Base-by-base conservation (phyloP, 139 green algal genomes). In the Tetradesmus lagerheimii region DNA sequence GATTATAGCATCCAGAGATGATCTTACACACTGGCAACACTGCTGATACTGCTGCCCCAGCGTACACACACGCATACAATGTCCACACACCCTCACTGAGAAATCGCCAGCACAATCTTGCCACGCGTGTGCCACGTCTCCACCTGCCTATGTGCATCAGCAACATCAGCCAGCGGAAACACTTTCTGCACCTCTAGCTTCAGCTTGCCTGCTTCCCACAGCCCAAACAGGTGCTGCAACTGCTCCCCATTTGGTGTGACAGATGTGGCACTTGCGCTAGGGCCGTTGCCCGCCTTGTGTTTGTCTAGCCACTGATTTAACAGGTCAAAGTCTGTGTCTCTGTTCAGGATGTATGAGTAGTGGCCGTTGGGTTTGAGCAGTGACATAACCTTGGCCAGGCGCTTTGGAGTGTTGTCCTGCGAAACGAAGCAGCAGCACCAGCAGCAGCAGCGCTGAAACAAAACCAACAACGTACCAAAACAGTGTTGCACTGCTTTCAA, bases 71-170 rank as follows among this genome's bases (percentile, higher is more conserved):
- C 57, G 45, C 57, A 71, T 23, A 71, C 23, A 3, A 25, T 25
- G 53, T 29, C 57, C 23, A 31, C 23, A 71, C 3, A n/a, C 20
- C 23, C 12, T 71, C 8, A 71, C 57, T 71, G 57, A 9, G 66
- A 41, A 39, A 89, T 82, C 5, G 37, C 37, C 38, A 89, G 66
- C 37, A 89, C 41, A 25, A 89, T 27, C 35, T 89, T 89, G 37
- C 84, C 84, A 16, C 84, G n/a, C 4, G 84, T 89, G 74, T 66
- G 74, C 43, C 84, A 50, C 35, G 84, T 89, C 66, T 81, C 84
- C 37, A 89, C 84, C 64, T 83, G 84, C 53, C 25, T 80, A 23
- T 89, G 84, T 34, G 84, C 84, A 41, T 64, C 84, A 50, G 84
- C 38, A 14, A 47, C 84, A 1, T 89, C 37, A 45, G 45, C n/a